Conservation (phyloP, 2,329 filamentous ascomycete species). For the Trichocomaceae sp. region DNA sequence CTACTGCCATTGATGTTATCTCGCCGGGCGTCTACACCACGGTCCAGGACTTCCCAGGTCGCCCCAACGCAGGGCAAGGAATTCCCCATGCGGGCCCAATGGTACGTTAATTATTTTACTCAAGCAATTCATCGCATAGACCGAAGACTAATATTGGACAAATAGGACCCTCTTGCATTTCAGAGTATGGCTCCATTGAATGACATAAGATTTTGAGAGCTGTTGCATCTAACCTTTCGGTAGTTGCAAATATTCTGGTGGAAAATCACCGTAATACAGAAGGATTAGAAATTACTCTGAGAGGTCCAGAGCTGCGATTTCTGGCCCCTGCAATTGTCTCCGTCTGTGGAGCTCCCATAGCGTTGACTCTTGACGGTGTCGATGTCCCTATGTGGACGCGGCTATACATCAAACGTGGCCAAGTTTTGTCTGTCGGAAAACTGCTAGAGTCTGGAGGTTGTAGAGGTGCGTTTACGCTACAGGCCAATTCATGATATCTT, state of each 20-base stretch:
- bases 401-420: constrained; percentile 45
- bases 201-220: background rate
- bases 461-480: background rate
- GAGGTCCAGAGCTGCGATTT: constrained; percentile 54
- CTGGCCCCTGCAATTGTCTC: constrained; percentile 49
- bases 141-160: background rate
- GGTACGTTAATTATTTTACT: background rate
- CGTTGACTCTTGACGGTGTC: constrained; percentile 46
- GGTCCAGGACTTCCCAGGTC: constrained; percentile 53
- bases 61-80: constrained; percentile 52
- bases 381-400: constrained; percentile 51
- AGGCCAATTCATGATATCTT: background rate
- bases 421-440: constrained; percentile 51
- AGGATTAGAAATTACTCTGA: constrained; percentile 54
- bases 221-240: too few relatives aligned
- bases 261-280: constrained; percentile 50
- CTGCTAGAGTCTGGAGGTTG: constrained; percentile 49
- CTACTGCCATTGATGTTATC: constrained; percentile 51
- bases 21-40: constrained; percentile 52
- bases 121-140: background rate
- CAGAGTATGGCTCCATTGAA: constrained; percentile 23
- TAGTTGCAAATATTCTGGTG: constrained; percentile 52
- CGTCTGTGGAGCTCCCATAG: constrained; percentile 51
- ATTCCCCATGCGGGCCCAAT: constrained; percentile 56
- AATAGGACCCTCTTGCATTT: constrained; percentile 49